Evolutionary conservation across 176 grass and related monocot genomes (phyloP), one percentile per base, ranked within the genome.

Genomic region (Juncus effusus): DNA sequence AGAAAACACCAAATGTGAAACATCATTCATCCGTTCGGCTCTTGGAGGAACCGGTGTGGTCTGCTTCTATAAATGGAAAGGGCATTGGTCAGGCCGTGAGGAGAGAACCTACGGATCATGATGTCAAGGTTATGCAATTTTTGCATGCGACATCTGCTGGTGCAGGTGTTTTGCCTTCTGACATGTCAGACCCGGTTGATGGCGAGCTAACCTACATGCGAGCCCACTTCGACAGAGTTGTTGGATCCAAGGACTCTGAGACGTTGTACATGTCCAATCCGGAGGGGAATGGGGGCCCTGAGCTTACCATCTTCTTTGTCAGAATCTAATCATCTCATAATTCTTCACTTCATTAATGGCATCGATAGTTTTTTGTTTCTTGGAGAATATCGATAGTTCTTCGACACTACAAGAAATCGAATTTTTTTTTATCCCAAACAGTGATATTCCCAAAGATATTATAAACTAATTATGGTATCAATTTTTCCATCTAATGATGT

Each of bases 211-310:
- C 82, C 3, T 96, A 89, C 82, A 91, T 96, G 92, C 79, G 87
- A 7, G 62, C 67, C 13, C 79, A 84, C 75, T 91, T 96, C 59
- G 87, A 96, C 40, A 77, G 87, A 47, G 77, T 91, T 11, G 81
- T 91, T 35, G 87, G 87, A 7, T 96, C 92, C 73, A 83, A 78
- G 79, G 87, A 96, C 79, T 57, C 93, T 35, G 85, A 96, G 82
- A 91, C 93, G 6, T 91, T 86, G 66, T 91, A 96, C 82, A 91
- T 96, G 93, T 72, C 82, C 69, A 96, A 91, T 63, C 87, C 84
- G 6, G 87, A 91, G 62, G 79, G 85, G 12, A 71, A 58, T 58
- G 62, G 67, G n/a, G 82, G 82, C 0, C 75, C 86, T 39, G 90
- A 90, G 70, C 86, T 90, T 72, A 95, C 86, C 65, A 74, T 95